Evolutionary conservation across 306 rosid species (phyloP).

Genomic region (Dalbergia oliveri): DNA sequence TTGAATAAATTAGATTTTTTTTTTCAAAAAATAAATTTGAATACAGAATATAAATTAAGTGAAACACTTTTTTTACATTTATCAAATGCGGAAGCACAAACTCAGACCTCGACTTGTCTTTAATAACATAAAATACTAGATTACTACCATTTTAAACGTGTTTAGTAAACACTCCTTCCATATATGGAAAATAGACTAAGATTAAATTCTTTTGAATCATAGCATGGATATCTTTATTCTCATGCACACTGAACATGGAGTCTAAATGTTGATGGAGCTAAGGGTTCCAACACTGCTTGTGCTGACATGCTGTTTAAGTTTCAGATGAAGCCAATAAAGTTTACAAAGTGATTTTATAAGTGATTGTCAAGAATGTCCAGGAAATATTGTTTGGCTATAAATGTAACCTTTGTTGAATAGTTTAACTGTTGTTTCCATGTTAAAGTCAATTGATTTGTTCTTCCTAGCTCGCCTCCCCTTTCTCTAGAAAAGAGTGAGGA

Average conservation of each 20-base stretch:
- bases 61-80: neutral
- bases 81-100: neutral
- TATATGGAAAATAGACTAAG: neutral
- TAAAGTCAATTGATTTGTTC: slow-evolving; percentile 20
- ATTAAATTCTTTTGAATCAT: neutral
- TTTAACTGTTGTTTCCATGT: neutral
- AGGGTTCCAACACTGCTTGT: slow-evolving; percentile 3
- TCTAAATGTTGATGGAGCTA: neutral
- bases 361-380: neutral
- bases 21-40: neutral
- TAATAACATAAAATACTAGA: neutral
- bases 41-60: neutral
- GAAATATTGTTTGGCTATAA: neutral
- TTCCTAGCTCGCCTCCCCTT: slow-evolving; percentile 3
- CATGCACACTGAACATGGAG: neutral
- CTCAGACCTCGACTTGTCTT: too few species aligned
- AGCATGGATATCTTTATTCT: neutral
- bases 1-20: neutral
- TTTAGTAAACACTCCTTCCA: neutral
- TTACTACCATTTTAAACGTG: slow-evolving; percentile 6
- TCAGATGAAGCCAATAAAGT: neutral
- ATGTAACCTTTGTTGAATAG: neutral
- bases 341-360: slow-evolving; percentile 2
- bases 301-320: slow-evolving; percentile 21
- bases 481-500: slow-evolving; percentile 8